Base-by-base conservation (phyloP, 768 basidiomycete species). In the Solioccasus polychromus region DNA sequence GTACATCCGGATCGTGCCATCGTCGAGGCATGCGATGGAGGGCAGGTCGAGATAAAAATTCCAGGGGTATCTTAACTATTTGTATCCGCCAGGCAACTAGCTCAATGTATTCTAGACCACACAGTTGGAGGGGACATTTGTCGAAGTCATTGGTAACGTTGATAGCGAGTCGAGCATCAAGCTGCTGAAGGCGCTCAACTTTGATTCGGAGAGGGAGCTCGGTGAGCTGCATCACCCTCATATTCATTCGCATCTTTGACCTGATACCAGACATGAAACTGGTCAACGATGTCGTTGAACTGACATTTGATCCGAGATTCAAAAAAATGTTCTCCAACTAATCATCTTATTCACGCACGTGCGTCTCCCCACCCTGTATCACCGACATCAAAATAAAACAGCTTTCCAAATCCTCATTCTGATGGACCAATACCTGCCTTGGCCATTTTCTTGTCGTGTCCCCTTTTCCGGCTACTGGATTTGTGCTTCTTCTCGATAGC, bases 391-490 rank as follows among this genome's bases (percentile, higher is more conserved):
- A 45, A 39, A 42, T 3, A 30, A n/a, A n/a, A n/a, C 7, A 25
- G 15, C 18, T 8, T 17, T 30, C 17, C 30, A 5, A 29, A 28
- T 17, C 14, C 25, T 30, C 36, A 64, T 18, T 32, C 34, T 9
- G 67, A 55, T 31, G 69, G 68, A 15, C 71, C 76, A 11, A 52
- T 73, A 10, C 80, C 87, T 45, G 71, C 79, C 47, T 72, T 77
- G 9, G 79, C 75, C 87, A 94, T 83, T 71, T 96, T 96, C 68
- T 83, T 88, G 64, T 93, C 93, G 58, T 90, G 87, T 0, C 90
- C 93, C 42, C 88, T 70, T 64, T 88, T 92, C 25, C 92, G 74
- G 49, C 83, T 75, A 58, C 82, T 83, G 57, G 92, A 92, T 66
- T 85, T 90, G 55, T 85, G 79, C 62, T 80, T 88, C 53, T 86